phyloP scores from a whole-genome alignment of 192 early-diverging fungal species.

The Dissophora globulifera region DNA sequence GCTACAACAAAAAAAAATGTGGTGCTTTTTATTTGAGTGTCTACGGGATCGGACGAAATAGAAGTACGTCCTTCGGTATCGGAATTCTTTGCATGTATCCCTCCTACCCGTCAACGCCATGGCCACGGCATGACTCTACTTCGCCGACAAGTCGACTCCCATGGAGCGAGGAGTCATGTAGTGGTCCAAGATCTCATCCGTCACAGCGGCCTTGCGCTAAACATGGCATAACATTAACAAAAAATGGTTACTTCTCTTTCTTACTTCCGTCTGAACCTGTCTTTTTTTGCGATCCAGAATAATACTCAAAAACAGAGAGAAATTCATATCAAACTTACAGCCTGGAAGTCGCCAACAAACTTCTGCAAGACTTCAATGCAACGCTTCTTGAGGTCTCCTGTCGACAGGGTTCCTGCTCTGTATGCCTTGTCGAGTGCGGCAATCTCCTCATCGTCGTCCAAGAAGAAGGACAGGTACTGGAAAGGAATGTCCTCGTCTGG shows the following conservation, averaged over 20 bases:
- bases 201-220: conserved; percentile 66
- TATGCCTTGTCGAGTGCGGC: conserved; percentile 74
- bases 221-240: not conserved
- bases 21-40: too few species aligned
- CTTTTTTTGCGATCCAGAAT: too few species aligned
- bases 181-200: conserved; percentile 67
- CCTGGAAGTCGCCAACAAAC: conserved; percentile 84
- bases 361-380: conserved; percentile 88
- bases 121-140: too few species aligned
- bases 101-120: too few species aligned
- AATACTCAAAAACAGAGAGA: not conserved
- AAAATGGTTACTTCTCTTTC: too few species aligned
- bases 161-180: conserved; percentile 68
- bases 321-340: conserved; percentile 36
- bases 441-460: conserved; percentile 94
- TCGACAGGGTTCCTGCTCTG: conserved; percentile 83
- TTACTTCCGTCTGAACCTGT: too few species aligned
- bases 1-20: too few species aligned
- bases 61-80: too few species aligned
- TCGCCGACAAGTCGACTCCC: conserved; percentile 33
- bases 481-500: conserved; percentile 96
- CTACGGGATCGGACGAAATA: too few species aligned
- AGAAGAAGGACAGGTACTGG: conserved; percentile 94
- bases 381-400: conserved; percentile 88
- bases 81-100: too few species aligned